phyloP scores from a whole-genome alignment of 169 alveolate genomes.

The Eimeria zaria region DNA sequence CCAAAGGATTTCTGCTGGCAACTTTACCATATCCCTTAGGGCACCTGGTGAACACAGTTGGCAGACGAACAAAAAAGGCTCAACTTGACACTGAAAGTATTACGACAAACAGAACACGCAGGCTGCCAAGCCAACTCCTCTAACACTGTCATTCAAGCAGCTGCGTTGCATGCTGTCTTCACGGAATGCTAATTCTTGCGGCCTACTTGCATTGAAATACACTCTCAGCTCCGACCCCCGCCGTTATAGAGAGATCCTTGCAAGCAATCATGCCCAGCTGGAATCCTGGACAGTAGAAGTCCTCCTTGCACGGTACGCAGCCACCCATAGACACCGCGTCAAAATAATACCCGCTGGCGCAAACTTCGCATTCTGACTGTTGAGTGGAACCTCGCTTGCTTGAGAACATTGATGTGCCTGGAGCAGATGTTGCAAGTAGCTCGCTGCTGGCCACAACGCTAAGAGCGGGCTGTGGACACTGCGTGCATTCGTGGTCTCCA shows the following conservation, averaged over 20 bases:
- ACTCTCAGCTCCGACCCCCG: slow-evolving; percentile 74
- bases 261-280: slow-evolving; percentile 54
- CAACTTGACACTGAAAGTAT: neutral
- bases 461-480: slow-evolving; percentile 82
- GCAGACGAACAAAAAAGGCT: too few species aligned
- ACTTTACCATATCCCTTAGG: slow-evolving; percentile 80
- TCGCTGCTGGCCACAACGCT: slow-evolving; percentile 9
- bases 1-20: slow-evolving; percentile 76
- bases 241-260: slow-evolving; percentile 37
- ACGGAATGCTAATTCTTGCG: neutral
- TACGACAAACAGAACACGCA: neutral
- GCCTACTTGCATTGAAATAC: slow-evolving; percentile 75
- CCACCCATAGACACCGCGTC: slow-evolving; percentile 79
- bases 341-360: slow-evolving; percentile 80
- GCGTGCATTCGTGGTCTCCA: slow-evolving; percentile 81
- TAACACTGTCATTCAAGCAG: neutral
- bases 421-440: slow-evolving; percentile 69
- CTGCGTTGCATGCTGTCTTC: neutral
- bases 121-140: neutral
- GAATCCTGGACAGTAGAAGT: slow-evolving; percentile 78
- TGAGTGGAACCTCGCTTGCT: slow-evolving; percentile 65
- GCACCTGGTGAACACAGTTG: slow-evolving; percentile 65
- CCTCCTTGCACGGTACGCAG: slow-evolving; percentile 81
- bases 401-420: slow-evolving; percentile 66
- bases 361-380: slow-evolving; percentile 71